phyloP scores from a whole-genome alignment of 192 early-diverging fungal genomes.

The Thamnidium elegans region DNA sequence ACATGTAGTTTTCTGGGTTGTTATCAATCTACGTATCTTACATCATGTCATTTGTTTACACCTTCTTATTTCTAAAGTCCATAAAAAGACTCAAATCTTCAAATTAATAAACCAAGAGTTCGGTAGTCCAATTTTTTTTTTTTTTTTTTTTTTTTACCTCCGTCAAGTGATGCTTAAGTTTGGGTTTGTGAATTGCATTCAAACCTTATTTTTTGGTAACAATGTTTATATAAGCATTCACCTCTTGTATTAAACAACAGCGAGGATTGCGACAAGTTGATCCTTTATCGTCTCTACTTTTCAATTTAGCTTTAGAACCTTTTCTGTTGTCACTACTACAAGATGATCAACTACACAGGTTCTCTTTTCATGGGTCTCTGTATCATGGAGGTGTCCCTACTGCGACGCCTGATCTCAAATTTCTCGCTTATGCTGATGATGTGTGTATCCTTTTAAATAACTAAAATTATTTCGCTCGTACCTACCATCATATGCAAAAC shows the following conservation, averaged over 20 bases:
- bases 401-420: neutral
- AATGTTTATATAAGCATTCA: neutral
- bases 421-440: neutral
- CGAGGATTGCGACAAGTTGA: conserved; percentile 32
- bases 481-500: neutral
- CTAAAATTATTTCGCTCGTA: neutral
- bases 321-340: neutral
- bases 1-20: too few species aligned
- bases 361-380: too few species aligned
- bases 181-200: neutral
- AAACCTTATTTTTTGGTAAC: neutral
- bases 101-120: too few species aligned
- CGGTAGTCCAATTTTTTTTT: too few species aligned
- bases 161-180: too few species aligned
- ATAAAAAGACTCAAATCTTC: too few species aligned
- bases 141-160: too few species aligned
- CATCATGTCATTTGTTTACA: too few species aligned
- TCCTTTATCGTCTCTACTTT: conserved; percentile 22
- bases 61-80: too few species aligned
- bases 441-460: neutral
- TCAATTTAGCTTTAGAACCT: conserved; percentile 21
- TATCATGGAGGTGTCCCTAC: too few species aligned
- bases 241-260: neutral
- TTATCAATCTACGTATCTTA: too few species aligned
- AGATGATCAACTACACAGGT: too few species aligned